Evolutionary conservation across 2,329 filamentous ascomycete species (phyloP).

Genomic region (Colletotrichum sp.): DNA sequence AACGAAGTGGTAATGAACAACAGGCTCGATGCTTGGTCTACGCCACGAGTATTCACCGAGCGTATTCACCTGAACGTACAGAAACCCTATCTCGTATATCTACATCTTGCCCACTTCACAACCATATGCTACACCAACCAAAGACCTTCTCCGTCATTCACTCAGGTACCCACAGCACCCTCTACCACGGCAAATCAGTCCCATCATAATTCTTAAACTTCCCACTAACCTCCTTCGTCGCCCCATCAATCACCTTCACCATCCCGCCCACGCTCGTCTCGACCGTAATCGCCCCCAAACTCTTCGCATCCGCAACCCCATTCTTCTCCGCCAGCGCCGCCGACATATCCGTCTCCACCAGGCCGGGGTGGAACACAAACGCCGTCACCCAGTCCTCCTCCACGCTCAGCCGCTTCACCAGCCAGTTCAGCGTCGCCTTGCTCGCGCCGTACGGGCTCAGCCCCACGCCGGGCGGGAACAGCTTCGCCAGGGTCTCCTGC

Average conservation of each 20-base stretch:
- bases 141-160: no score
- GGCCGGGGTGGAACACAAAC: slow-evolving; percentile 23
- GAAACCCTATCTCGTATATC: not conserved
- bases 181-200: slow-evolving; percentile 10
- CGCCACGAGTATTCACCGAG: not conserved
- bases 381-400: slow-evolving; percentile 29
- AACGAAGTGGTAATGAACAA: not conserved
- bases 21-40: fast-evolving
- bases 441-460: slow-evolving; percentile 22
- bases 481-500: not conserved
- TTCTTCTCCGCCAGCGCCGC: not conserved
- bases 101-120: not conserved
- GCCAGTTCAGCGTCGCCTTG: slow-evolving; percentile 25
- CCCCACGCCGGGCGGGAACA: not conserved
- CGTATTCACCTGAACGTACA: not conserved
- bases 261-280: slow-evolving; percentile 21
- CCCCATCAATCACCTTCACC: not conserved
- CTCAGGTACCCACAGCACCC: not conserved
- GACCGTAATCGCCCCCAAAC: slow-evolving; percentile 18
- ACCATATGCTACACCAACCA: not conserved
- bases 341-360: slow-evolving; percentile 17
- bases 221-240: slow-evolving; percentile 5
- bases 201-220: slow-evolving; percentile 19
- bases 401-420: slow-evolving; percentile 22
- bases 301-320: not conserved